Base-by-base conservation (phyloP, 352 stramenopile species). In the Globisporangium heterothallicum region DNA sequence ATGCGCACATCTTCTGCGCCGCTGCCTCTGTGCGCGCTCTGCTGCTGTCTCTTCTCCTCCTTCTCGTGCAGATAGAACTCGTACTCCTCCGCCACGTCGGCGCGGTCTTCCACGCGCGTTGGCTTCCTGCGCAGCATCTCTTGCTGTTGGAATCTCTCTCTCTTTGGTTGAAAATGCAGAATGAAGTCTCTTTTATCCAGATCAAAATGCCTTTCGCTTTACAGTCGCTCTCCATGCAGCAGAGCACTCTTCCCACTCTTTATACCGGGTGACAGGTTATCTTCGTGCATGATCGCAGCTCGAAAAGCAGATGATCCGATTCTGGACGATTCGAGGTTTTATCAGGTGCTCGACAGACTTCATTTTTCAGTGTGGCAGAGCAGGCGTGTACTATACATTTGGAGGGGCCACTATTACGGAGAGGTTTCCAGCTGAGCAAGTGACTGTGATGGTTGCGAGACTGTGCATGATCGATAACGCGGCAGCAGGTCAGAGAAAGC, bases 41-140 rank as follows among this genome's bases (percentile, higher is more conserved):
- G 14, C n/a, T 40, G 25, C 42, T 63, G 40, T 22, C 53, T 29
- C 35, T 61, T 50, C 19, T 41, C 47, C 45, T 84, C 54, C 60
- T 86, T 89, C 38, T 81, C 68, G 26, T 68, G 53, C 29, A 85
- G 35, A 53, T 90, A 90, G 10, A 51, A 40, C 58, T 85, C 73
- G 68, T 86, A 90, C 66, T 90, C 79, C 10, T 78, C 79, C 47
- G 75, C 68, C 16, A 88, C 74, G 52, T 88, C 74, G 7, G 77
- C 70, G 44, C 70, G 72, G 47, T 86, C 72, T 46, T 89, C 75
- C 44, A 89, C 73, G 18, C 75, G 74, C 41, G 78, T 84, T 25
- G 78, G 71, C 46, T 74, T 76, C 10, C 72, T 52, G n/a, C 72
- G 69, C 57, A 84, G 70, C 72, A 84, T 84, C n/a, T 6, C 29